A percentile compares a stretch with the other conserved stretches of the same genome.
Evolutionary conservation across 1,284 basidiomycete species (phyloP).

Genomic region (Ceratobasidium sp.): DNA sequence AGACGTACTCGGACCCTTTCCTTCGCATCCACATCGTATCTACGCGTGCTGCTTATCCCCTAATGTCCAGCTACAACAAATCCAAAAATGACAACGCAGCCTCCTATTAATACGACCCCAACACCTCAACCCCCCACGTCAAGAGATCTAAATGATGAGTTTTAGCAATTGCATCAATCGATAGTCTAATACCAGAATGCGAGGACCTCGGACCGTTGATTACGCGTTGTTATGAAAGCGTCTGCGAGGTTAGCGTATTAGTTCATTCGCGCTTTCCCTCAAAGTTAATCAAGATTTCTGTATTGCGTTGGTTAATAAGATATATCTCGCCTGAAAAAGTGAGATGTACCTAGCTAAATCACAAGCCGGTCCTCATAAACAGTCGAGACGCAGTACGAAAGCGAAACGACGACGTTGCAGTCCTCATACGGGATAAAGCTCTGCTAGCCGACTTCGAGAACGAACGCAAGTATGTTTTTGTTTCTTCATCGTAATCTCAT

Average conservation of each 20-base stretch:
- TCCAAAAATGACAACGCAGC: conserved; percentile 16
- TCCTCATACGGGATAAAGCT: conserved; percentile 11
- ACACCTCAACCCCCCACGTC: background rate
- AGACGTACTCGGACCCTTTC: conserved; percentile 29
- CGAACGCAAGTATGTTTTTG: background rate
- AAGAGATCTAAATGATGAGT: background rate
- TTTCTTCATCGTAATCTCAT: conserved; percentile 9
- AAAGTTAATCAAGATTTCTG: too few species aligned
- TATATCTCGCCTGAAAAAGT: too few species aligned
- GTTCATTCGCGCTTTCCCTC: too few species aligned
- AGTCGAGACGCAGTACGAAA: conserved; percentile 33
- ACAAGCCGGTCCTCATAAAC: conserved; percentile 36
- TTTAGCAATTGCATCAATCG: too few species aligned
- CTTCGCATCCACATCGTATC: conserved; percentile 29
- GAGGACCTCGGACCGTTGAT: too few species aligned
- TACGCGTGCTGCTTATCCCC: conserved; percentile 13
- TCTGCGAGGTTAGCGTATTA: too few species aligned
- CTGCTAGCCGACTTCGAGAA: background rate
- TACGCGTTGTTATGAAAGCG: too few species aligned
- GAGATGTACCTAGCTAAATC: too few species aligned
- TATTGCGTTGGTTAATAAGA: too few species aligned
- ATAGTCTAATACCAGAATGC: too few species aligned
- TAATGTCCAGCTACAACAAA: conserved; percentile 18
- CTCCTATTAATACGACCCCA: conserved; percentile 31
- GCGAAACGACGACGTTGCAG: background rate